Evolutionary conservation across 495 filamentous ascomycete species (phyloP).

Genomic region (Lepraria neglecta): DNA sequence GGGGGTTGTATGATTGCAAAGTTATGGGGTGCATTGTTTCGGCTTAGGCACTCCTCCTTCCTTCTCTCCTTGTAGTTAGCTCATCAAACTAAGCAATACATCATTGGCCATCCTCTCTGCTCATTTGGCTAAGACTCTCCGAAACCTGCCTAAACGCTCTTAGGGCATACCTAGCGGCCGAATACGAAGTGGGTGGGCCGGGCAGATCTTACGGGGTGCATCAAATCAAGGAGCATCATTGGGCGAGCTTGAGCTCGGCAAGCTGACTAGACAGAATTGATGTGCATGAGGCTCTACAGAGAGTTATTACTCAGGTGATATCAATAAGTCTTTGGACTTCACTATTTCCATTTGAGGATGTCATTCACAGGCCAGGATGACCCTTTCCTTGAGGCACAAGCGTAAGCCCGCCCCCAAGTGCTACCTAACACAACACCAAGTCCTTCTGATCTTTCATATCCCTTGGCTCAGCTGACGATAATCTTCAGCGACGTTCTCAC

Average conservation of each 20-base stretch:
- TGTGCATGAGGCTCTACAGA: conserved; percentile 1
- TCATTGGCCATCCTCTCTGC: background rate
- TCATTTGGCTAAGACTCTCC: background rate
- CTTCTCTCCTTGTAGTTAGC: background rate
- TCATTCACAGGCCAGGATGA: conserved; percentile 69
- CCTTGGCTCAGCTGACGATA: conserved; percentile 5
- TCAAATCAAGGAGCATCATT: background rate
- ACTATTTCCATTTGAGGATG: conserved; percentile 36
- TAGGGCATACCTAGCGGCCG: conserved; percentile 8
- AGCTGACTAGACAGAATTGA: conserved; percentile 3
- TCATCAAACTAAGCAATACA: background rate
- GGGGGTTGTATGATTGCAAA: background rate
- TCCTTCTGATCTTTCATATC: background rate
- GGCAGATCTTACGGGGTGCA: background rate
- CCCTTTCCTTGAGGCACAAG: conserved; percentile 90
- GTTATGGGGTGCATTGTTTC: conserved; percentile 2
- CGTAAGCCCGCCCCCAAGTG: conserved; percentile 44
- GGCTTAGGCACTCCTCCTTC: conserved; percentile 7
- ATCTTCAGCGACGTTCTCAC: conserved; percentile 69
- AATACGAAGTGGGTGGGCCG: conserved; percentile 6
- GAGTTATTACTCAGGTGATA: background rate
- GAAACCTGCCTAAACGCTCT: background rate
- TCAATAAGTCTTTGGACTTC: background rate
- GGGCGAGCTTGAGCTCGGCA: background rate
- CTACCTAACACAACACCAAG: background rate